Evolutionary conservation across 768 basidiomycete species (phyloP).

Genomic region (Phallus indusiatus): DNA sequence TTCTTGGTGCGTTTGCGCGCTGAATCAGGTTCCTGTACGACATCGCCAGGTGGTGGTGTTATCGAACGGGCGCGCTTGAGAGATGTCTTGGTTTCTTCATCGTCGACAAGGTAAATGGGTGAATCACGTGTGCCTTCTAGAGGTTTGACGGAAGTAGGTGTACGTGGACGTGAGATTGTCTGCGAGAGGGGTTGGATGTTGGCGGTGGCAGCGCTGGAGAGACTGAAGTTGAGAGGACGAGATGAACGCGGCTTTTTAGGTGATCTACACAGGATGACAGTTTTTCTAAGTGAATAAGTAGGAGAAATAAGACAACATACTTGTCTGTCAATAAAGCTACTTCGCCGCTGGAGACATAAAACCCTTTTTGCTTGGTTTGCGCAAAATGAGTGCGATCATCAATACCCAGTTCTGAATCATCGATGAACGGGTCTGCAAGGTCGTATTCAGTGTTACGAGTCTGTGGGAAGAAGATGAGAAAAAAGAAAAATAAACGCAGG

Average conservation of each 20-base stretch:
- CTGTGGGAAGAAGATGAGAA: conserved; percentile 19
- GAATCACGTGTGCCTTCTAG: conserved; percentile 40
- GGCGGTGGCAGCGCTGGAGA: conserved; percentile 11
- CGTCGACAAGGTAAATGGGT: conserved; percentile 40
- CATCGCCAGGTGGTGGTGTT: conserved; percentile 8
- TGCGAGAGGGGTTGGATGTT: conserved; percentile 22
- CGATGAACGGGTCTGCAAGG: conserved; percentile 87
- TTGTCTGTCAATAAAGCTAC: conserved; percentile 81
- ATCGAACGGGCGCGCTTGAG: conserved; percentile 15
- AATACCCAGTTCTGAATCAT: conserved; percentile 87
- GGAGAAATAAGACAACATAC: conserved; percentile 22
- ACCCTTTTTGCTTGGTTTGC: conserved; percentile 86
- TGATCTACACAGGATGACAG: conserved; percentile 26
- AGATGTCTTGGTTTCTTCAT: conserved; percentile 20
- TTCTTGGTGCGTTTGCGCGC: conserved; percentile 56
- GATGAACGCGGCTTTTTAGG: conserved; percentile 69
- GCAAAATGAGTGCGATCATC: conserved; percentile 89
- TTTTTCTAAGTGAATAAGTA: conserved; percentile 13
- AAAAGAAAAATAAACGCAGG: conserved; percentile 3
- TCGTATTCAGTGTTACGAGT: conserved; percentile 72
- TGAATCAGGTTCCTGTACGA: conserved; percentile 4
- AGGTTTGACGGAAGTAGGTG: conserved; percentile 17
- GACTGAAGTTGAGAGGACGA: conserved; percentile 7
- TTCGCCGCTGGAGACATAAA: conserved; percentile 85
- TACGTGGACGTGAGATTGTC: conserved; percentile 17